Evolutionary conservation across 2,329 filamentous ascomycete genomes (phyloP), one percentile per base, ranked within the genome.

Genomic region (Verticillium nonalfalfae): DNA sequence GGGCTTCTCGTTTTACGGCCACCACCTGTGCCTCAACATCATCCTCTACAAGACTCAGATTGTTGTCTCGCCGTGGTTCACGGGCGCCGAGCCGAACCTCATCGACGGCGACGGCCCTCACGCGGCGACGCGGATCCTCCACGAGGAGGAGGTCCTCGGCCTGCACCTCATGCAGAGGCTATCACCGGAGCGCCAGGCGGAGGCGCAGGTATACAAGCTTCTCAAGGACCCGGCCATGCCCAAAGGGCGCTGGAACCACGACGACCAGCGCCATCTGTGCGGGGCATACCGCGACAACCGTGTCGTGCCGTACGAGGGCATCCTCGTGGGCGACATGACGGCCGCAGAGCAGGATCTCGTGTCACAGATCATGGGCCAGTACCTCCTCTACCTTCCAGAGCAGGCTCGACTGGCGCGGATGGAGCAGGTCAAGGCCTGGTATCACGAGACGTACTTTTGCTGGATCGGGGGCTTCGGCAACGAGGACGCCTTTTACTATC

Each of bases 251-350:
- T 93, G 90, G 90, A 93, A 93, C 71, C 87, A 87, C 66, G 89
- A 92, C 68, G 90, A 94, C 71, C 89, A 93, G 75, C 81, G 90
- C 6, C 90, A 93, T 68, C 72, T 92, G 4, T 91, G 89, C 70
- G 90, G 91, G 39, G 90, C 90, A 0, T 91, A 90, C 71, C 83
- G 89, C 13, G 90, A 94, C 68, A 95, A 94, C 72, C 82, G 90
- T 11, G 74, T 90, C 11, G 87, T 94, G 0, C 90, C 90, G 0
- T 90, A 87, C 69, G 87, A 93, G 73, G 90, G 90, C 0, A 73
- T 90, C 6, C 69, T 78, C 0, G 85, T 87, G 0, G 76, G 79
- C 0, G 71, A 78, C 0, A 74, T 91, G 59, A 71, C 72, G 0
- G 1, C 70, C 0, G 70, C 71, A 1, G 84, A 90, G 68, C 80